Percentiles rank a stretch among this genome's conserved stretches.
phyloP scores from a whole-genome alignment of 2,329 filamentous ascomycete genomes.

The Alternaria angustiovoidea region DNA sequence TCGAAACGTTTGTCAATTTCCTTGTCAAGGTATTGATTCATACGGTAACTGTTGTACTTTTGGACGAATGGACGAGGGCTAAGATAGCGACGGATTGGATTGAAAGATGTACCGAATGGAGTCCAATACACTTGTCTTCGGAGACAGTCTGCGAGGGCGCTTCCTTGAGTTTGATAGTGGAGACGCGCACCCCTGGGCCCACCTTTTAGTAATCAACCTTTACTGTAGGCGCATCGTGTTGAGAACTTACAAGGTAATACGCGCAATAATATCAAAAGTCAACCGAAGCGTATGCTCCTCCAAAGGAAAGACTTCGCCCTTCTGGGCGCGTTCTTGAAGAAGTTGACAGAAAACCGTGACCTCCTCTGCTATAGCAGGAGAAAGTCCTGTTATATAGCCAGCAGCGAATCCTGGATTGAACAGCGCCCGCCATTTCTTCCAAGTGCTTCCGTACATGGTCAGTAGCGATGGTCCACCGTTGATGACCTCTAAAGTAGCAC shows the following conservation, averaged over 20 bases:
- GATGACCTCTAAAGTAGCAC: slow-evolving; percentile 17
- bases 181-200: slow-evolving; percentile 16
- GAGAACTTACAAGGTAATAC: slow-evolving; percentile 24
- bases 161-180: slow-evolving; percentile 19
- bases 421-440: slow-evolving; percentile 40
- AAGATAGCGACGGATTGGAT: slow-evolving; percentile 22
- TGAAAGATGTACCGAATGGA: slow-evolving; percentile 20
- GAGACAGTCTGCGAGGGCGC: slow-evolving; percentile 19
- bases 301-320: slow-evolving; percentile 19
- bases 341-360: slow-evolving; percentile 22
- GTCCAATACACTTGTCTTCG: slow-evolving; percentile 23
- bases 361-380: slow-evolving; percentile 24
- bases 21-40: slow-evolving; percentile 20
- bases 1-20: slow-evolving; percentile 27
- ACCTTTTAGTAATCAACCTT: neutral
- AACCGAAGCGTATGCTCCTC: slow-evolving; percentile 25
- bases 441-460: slow-evolving; percentile 23
- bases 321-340: slow-evolving; percentile 15
- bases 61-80: slow-evolving; percentile 18
- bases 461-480: slow-evolving; percentile 17
- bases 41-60: slow-evolving; percentile 19
- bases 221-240: neutral
- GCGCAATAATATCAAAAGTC: slow-evolving; percentile 29
- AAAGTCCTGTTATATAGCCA: slow-evolving; percentile 55
- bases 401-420: slow-evolving; percentile 41